A percentile compares a stretch with the other conserved stretches of the same genome.
Conservation (phyloP, 2,329 filamentous ascomycete genomes). For the Leptographium galeiforme region DNA sequence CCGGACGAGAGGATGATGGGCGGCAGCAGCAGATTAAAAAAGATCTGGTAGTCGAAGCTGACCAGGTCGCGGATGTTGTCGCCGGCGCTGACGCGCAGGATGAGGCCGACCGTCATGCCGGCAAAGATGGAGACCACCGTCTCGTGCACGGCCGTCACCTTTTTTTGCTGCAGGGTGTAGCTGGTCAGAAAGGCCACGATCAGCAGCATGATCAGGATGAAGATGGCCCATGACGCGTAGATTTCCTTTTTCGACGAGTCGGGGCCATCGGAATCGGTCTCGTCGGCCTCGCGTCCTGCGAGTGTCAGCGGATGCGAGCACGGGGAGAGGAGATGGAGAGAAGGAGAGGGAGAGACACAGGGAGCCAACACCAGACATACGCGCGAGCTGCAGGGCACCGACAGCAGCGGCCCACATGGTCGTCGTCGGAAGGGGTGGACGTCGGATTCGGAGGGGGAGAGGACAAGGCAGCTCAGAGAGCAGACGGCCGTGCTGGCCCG, state of each 20-base stretch:
- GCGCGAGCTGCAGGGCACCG: conserved; percentile 24
- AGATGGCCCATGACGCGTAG: conserved; percentile 90
- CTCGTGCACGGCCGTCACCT: conserved; percentile 94
- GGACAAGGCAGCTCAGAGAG: not conserved
- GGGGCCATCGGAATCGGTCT: conserved; percentile 41
- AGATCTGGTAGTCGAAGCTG: conserved; percentile 97
- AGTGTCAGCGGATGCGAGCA: not conserved
- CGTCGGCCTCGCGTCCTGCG: conserved; percentile 29
- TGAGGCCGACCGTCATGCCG: conserved; percentile 87
- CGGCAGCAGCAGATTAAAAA: conserved; percentile 97
- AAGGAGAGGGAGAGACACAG: too few species aligned
- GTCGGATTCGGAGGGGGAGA: not conserved
- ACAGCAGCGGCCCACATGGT: conserved; percentile 15
- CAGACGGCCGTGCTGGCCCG: not conserved
- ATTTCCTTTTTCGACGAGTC: conserved; percentile 89
- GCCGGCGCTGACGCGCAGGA: conserved; percentile 68
- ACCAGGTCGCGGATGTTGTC: conserved; percentile 80
- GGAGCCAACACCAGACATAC: conserved; percentile 16
- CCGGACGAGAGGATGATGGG: conserved; percentile 95
- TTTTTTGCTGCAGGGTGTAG: conserved; percentile 92
- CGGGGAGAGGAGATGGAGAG: too few species aligned
- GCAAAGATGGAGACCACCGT: conserved; percentile 98
- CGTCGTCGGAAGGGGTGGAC: not conserved
- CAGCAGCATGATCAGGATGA: conserved; percentile 89
- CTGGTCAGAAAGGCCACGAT: conserved; percentile 93